Conservation (phyloP, 1,139 yeast genomes). For the Blastobotrys indianensis region DNA sequence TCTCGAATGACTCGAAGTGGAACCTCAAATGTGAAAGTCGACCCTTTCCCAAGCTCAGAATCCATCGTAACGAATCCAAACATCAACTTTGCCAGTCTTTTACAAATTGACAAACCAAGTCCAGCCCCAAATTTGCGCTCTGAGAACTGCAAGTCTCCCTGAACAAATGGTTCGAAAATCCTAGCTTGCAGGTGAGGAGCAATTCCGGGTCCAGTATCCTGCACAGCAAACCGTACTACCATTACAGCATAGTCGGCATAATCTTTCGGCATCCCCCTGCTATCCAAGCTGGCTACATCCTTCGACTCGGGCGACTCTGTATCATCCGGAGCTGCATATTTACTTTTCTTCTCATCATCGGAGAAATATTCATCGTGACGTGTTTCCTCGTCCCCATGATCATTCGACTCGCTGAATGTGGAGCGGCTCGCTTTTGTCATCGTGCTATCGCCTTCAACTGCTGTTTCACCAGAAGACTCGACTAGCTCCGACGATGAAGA, state of each 20-base stretch:
- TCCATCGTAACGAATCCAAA: slow-evolving; percentile 63
- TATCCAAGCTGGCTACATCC: not conserved
- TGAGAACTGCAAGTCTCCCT: slow-evolving; percentile 85
- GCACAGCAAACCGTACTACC: slow-evolving; percentile 38
- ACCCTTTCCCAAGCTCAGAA: slow-evolving; percentile 70
- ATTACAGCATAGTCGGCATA: slow-evolving; percentile 14
- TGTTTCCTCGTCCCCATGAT: not conserved
- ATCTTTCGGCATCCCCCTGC: not conserved
- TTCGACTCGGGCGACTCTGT: not conserved
- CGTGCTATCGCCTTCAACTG: slow-evolving; percentile 13
- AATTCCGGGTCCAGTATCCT: slow-evolving; percentile 89
- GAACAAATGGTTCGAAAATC: slow-evolving; percentile 90
- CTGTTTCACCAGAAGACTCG: slow-evolving; percentile 4
- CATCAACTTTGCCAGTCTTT: slow-evolving; percentile 84
- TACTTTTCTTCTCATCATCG: not conserved
- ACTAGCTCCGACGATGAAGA: not conserved
- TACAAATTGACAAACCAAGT: slow-evolving; percentile 80
- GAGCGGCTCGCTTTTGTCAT: slow-evolving; percentile 12
- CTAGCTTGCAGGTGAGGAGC: slow-evolving; percentile 72
- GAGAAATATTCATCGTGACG: not conserved
- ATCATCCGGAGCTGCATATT: not conserved
- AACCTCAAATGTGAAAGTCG: slow-evolving; percentile 72
- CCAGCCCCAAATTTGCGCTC: slow-evolving; percentile 93
- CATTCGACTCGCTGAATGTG: not conserved
- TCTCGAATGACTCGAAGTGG: slow-evolving; percentile 46